A percentile compares a stretch with the other conserved stretches of the same genome.
Evolutionary conservation across 2,329 filamentous ascomycete genomes (phyloP).

Genomic region (Corynespora cassiicola): DNA sequence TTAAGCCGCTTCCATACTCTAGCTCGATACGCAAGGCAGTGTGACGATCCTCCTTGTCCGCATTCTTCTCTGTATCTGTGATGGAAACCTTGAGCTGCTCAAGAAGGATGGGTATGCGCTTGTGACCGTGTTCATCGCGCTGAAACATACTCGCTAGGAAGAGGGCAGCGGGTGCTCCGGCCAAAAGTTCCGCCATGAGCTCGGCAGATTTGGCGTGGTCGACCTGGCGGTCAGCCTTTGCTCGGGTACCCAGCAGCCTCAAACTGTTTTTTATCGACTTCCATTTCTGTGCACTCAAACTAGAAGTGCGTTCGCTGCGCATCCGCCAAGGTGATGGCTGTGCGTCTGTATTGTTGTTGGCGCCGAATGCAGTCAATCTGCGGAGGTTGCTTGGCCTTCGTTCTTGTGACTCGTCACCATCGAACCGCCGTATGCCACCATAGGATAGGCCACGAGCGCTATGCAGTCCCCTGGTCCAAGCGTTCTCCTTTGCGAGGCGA

Average conservation of each 20-base stretch:
- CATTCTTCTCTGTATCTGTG: constrained; percentile 70
- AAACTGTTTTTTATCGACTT: constrained; percentile 89
- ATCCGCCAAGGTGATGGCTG: constrained; percentile 52
- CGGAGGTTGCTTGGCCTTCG: constrained; percentile 53
- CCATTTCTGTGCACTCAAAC: constrained; percentile 78
- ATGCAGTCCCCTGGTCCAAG: constrained; percentile 55
- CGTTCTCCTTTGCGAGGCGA: constrained; percentile 52
- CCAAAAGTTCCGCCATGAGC: constrained; percentile 91
- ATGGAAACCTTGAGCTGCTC: constrained; percentile 93
- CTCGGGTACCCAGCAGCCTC: constrained; percentile 76
- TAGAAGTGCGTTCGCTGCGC: constrained; percentile 54
- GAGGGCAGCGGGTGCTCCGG: constrained; percentile 88
- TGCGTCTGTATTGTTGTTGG: constrained; percentile 41
- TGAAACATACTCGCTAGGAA: constrained; percentile 98
- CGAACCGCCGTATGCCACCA: constrained; percentile 42
- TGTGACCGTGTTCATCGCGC: constrained; percentile 93
- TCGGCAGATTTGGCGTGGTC: constrained; percentile 96
- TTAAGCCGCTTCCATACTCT: constrained; percentile 94
- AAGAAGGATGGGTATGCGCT: constrained; percentile 89
- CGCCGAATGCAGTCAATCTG: constrained; percentile 54
- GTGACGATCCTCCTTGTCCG: constrained; percentile 65
- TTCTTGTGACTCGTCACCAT: constrained; percentile 42
- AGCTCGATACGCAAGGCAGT: constrained; percentile 89
- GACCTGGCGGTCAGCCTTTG: constrained; percentile 82
- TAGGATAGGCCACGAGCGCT: constrained; percentile 57